phyloP scores from a whole-genome alignment of 306 rosid species.

The Cicer chorassanicum region DNA sequence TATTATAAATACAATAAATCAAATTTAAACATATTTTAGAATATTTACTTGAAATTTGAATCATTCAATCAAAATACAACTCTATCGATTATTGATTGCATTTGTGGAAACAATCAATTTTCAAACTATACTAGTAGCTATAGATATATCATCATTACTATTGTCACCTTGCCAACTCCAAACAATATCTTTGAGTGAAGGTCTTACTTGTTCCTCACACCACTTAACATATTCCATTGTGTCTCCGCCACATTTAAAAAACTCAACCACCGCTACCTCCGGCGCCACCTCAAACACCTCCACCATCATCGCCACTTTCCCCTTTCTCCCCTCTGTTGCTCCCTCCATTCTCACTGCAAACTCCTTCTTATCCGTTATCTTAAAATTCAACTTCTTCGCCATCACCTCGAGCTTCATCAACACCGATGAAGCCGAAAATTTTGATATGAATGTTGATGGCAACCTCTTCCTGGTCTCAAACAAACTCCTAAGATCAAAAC shows the following conservation, averaged over 20 bases:
- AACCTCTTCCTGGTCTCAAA: conserved; percentile 68
- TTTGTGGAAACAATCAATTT: neutral
- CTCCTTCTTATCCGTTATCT: conserved; percentile 56
- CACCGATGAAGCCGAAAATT: conserved; percentile 64
- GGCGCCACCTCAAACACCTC: conserved; percentile 80
- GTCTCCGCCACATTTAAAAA: conserved; percentile 69
- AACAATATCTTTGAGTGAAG: conserved; percentile 83
- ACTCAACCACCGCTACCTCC: conserved; percentile 74
- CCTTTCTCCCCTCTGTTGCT: conserved; percentile 70
- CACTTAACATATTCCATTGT: conserved; percentile 70
- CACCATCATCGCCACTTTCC: conserved; percentile 61
- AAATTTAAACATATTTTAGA: neutral
- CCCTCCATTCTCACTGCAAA: conserved; percentile 67
- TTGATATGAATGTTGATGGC: conserved; percentile 65
- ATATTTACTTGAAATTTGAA: neutral
- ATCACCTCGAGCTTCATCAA: conserved; percentile 56
- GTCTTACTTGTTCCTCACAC: conserved; percentile 74
- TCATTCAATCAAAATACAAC: neutral
- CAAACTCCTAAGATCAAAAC: conserved; percentile 73
- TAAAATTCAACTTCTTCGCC: conserved; percentile 60
- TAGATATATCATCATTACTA: neutral
- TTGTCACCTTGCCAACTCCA: conserved; percentile 92
- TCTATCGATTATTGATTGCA: neutral
- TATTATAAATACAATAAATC: neutral
- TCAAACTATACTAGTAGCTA: neutral